phyloP scores from a whole-genome alignment of 2,329 filamentous ascomycete genomes.

The Aureobasidium lini region DNA sequence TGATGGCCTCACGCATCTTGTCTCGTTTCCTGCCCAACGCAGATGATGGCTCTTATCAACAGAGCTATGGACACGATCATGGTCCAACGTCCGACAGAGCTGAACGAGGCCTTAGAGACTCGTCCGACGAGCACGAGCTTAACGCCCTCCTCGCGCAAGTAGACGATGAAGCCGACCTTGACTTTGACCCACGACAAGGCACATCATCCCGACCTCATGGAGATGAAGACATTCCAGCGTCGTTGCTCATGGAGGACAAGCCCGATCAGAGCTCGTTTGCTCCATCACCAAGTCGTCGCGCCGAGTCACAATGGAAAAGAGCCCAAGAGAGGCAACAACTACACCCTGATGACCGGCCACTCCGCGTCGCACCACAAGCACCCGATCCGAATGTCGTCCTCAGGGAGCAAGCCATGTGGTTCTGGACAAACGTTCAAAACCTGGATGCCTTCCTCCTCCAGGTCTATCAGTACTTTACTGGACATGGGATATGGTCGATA shows the following conservation, averaged over 20 bases:
- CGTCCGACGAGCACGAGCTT: slow-evolving; percentile 51
- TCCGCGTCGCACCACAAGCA: slow-evolving; percentile 1
- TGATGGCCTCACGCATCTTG: slow-evolving; percentile 48
- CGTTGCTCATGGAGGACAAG: slow-evolving; percentile 50
- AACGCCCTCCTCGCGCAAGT: slow-evolving; percentile 49
- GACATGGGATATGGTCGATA: slow-evolving; percentile 80
- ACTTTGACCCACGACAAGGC: not conserved
- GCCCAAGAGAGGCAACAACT: slow-evolving; percentile 39
- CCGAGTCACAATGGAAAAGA: slow-evolving; percentile 44
- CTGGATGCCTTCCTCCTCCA: slow-evolving; percentile 79
- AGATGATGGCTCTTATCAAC: slow-evolving; percentile 33
- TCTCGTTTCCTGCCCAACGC: slow-evolving; percentile 41
- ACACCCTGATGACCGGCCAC: slow-evolving; percentile 23
- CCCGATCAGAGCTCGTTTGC: not conserved
- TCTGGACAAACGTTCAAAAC: slow-evolving; percentile 87
- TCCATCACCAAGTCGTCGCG: slow-evolving; percentile 16
- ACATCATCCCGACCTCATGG: not conserved
- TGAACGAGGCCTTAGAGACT: slow-evolving; percentile 36
- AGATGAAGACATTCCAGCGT: slow-evolving; percentile 50
- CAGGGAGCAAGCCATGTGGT: slow-evolving; percentile 77
- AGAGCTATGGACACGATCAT: slow-evolving; percentile 27
- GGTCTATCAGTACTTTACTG: slow-evolving; percentile 80
- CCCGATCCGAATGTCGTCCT: slow-evolving; percentile 35
- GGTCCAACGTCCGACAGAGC: slow-evolving; percentile 31
- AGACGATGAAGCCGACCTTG: slow-evolving; percentile 18